Conservation (phyloP, 2,329 filamentous ascomycete species). For the Aspergillus felis region DNA sequence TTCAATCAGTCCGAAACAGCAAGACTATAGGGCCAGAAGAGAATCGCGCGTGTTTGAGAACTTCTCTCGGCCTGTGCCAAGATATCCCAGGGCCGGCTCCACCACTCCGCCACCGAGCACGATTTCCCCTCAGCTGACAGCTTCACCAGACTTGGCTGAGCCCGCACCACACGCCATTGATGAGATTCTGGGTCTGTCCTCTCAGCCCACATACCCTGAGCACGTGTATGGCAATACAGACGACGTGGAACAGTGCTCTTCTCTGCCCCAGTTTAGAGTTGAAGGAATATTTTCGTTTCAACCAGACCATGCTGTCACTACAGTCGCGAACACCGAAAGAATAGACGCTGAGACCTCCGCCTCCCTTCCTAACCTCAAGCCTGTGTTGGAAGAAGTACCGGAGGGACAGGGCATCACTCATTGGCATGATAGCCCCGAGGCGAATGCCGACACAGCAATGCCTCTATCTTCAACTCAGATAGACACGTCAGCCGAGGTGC, state of each 20-base stretch:
- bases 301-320: constrained; percentile 39
- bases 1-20: constrained; percentile 21
- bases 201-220: constrained; percentile 28
- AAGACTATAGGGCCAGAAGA: constrained; percentile 19
- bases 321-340: constrained; percentile 39
- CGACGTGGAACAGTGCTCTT: constrained; percentile 6
- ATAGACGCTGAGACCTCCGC: constrained; percentile 35
- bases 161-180: constrained; percentile 39
- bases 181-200: constrained; percentile 35
- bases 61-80: constrained; percentile 52
- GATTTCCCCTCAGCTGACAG: constrained; percentile 31
- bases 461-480: constrained; percentile 18
- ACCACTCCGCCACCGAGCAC: constrained; percentile 37
- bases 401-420: constrained; percentile 42
- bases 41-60: constrained; percentile 47
- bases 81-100: constrained; percentile 37
- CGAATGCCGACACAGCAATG: constrained; percentile 13
- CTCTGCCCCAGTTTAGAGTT: constrained; percentile 18
- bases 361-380: constrained; percentile 38
- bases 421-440: constrained; percentile 29
- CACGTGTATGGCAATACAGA: constrained; percentile 24
- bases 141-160: constrained; percentile 29
- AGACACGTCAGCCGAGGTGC: constrained; percentile 7
- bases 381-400: constrained; percentile 43
- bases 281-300: constrained; percentile 28